Evolutionary conservation across 345 rosid species (phyloP).

Genomic region (Brassica nigra): DNA sequence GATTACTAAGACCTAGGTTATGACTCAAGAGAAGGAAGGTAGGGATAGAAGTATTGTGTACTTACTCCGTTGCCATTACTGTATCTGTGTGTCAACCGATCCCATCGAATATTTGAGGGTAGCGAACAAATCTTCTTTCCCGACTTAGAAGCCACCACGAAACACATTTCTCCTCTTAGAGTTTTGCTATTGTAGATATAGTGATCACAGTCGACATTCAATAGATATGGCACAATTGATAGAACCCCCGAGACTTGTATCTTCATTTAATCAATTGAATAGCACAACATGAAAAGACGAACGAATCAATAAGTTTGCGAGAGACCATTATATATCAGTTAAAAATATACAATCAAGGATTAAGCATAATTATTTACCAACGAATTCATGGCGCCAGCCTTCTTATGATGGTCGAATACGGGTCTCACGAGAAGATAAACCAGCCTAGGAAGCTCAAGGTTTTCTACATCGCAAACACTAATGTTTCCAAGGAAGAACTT

Average conservation of each 20-base stretch:
- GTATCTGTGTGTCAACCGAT: slow-evolving; percentile 92
- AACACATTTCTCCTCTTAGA: slow-evolving; percentile 97
- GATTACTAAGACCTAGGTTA: too few species aligned
- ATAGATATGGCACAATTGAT: slow-evolving; percentile 90
- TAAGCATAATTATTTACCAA: slow-evolving; percentile 52
- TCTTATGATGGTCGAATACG: slow-evolving; percentile 93
- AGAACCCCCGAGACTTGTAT: slow-evolving; percentile 93
- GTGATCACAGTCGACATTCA: slow-evolving; percentile 97
- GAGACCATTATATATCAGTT: background rate
- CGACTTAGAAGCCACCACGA: slow-evolving; percentile 92
- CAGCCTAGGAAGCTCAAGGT: slow-evolving; percentile 81
- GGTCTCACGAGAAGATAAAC: slow-evolving; percentile 99
- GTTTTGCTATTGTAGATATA: slow-evolving; percentile 93
- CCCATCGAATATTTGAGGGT: slow-evolving; percentile 98
- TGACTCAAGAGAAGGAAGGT: too few species aligned
- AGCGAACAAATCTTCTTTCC: slow-evolving; percentile 96
- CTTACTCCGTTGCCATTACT: slow-evolving; percentile 95
- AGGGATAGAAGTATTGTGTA: background rate
- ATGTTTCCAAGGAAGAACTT: slow-evolving; percentile 92
- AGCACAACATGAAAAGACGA: background rate
- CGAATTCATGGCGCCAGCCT: slow-evolving; percentile 98
- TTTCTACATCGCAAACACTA: slow-evolving; percentile 75
- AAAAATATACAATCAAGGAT: background rate
- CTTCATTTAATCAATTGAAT: slow-evolving; percentile 37
- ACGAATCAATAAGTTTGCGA: slow-evolving; percentile 11